These are phyloP conservation scores for Tulasnella calospora DNA, from an alignment of 768 basidiomycete genomes.

Conservation along the genomic window DNA sequence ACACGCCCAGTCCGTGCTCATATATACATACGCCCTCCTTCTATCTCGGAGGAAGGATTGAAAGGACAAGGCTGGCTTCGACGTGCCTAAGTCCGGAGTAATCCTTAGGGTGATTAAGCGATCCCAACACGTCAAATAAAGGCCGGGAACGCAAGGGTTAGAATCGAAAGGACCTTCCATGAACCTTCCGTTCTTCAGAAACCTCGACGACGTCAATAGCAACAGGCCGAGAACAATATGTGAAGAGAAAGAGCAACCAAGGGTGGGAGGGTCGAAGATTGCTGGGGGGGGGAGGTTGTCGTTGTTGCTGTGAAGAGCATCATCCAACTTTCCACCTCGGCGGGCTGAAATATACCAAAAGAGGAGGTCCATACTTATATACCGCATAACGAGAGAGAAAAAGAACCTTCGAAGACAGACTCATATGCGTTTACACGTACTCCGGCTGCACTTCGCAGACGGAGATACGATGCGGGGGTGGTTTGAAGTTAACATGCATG, in stretches of 20 bases:
- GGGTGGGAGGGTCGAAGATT: background rate
- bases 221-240: background rate
- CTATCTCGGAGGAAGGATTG: background rate
- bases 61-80: too few relatives aligned
- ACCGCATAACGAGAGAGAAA: background rate
- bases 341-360: background rate
- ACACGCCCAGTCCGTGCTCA: background rate
- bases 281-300: background rate
- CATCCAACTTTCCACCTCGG: background rate
- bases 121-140: too few relatives aligned
- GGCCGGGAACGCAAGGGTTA: background rate
- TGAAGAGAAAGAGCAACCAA: background rate
- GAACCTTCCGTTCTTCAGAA: conserved; percentile 4
- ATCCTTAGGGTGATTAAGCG: too few relatives aligned
- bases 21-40: background rate
- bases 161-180: background rate
- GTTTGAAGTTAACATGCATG: background rate
- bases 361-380: background rate
- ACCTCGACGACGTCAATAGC: background rate
- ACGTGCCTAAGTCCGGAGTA: too few relatives aligned
- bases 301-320: background rate
- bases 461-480: background rate
- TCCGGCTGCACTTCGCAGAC: conserved; percentile 1
- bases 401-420: too few relatives aligned
- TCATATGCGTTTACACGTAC: background rate